phyloP scores from a whole-genome alignment of 164 flowering plant species.

The Chimonanthus praecox region DNA sequence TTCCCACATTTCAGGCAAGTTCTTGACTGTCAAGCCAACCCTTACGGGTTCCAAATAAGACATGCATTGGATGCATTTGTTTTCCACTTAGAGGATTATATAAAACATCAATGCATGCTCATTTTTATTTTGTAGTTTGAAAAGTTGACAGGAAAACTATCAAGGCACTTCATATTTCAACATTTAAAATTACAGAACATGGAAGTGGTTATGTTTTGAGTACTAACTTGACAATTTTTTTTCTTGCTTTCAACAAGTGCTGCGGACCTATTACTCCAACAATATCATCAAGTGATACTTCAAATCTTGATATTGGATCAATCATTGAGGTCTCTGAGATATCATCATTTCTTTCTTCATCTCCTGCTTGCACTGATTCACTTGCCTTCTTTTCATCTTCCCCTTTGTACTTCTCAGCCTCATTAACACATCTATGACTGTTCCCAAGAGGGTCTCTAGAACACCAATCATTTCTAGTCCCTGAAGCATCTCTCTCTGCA shows the following conservation, averaged over 20 bases:
- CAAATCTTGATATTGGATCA: slow-evolving; percentile 42
- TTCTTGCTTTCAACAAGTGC: slow-evolving; percentile 74
- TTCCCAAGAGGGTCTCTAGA: slow-evolving; percentile 19
- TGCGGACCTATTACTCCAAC: slow-evolving; percentile 64
- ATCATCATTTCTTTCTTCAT: slow-evolving; percentile 37
- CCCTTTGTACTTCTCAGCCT: slow-evolving; percentile 20
- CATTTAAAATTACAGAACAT: not conserved
- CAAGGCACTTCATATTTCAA: not conserved
- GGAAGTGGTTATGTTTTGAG: not conserved
- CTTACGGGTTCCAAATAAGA: no score
- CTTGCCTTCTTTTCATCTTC: slow-evolving; percentile 16
- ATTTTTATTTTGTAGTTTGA: slow-evolving; percentile 14
- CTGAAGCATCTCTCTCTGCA: slow-evolving; percentile 18
- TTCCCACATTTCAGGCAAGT: no score
- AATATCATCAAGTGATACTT: slow-evolving; percentile 64
- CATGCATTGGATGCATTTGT: no score
- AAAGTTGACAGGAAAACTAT: not conserved
- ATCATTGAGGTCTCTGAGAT: slow-evolving; percentile 48
- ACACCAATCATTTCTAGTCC: slow-evolving; percentile 13
- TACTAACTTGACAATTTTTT: slow-evolving; percentile 74
- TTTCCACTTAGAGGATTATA: no score
- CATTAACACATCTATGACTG: slow-evolving; percentile 18
- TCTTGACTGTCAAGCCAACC: no score
- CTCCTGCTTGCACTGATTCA: slow-evolving; percentile 19
- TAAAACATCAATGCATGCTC: slow-evolving; percentile 21